Base-by-base conservation (phyloP, 73 alveolate genomes). In the Durusdinium trenchii region DNA sequence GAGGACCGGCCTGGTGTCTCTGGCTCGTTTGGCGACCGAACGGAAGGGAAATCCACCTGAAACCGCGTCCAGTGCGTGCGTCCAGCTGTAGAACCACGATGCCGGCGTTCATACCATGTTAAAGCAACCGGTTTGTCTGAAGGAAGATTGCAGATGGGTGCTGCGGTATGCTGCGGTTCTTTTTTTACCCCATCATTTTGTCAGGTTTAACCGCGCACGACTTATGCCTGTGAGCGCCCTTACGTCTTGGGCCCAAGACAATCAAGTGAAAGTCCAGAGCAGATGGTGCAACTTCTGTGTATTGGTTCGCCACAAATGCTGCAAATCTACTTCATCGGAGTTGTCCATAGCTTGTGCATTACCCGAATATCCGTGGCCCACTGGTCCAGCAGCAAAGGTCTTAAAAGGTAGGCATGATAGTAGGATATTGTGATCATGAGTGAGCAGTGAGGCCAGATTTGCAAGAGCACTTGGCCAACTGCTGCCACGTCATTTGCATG, bases 401-500 rank as follows among this genome's bases (percentile, higher is more conserved):
- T n/a, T n/a, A n/a, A n/a, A n/a, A n/a, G n/a, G n/a, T 23, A 9
- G 5, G 38, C 78, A 9, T 7, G 42, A 23, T 35, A 23, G 78
- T 4, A 9, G 32, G 12, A 26, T 14, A 71, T n/a, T 71, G 50
- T 12, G n/a, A 38, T 51, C 84, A 64, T 7, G 20, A 6, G 42
- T 1, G 46, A 64, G 9, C 62, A 45, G 71, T n/a, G 43, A 93
- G 93, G 90, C 99, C 99, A 7, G 99, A 93, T 48, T 45, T 93
- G 79, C 99, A 93, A 83, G 99, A 93, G 35, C 99, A 93, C 69
- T 30, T 93, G 67, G 90, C 99, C 84, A 93, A 93, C 51, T 78
- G 81, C 93, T 93, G 99, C 99, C 99, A 93, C 61, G 93, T 93
- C 60, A 93, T 93, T 62, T 93, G 99, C 99, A 75, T 93, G 99